phyloP scores from a whole-genome alignment of 129 eudicot species.

The Centella asiatica region DNA sequence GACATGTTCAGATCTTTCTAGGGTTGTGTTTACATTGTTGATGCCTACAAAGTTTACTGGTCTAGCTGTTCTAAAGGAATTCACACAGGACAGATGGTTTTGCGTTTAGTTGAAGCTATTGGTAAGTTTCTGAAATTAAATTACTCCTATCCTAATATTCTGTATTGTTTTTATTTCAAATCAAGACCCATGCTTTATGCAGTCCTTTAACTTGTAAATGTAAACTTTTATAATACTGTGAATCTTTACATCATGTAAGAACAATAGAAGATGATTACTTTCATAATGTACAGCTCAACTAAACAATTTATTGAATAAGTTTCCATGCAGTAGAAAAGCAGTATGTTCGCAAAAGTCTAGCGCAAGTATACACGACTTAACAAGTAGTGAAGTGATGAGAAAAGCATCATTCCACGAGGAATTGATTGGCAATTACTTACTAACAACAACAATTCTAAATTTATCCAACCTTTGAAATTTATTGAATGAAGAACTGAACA shows the following conservation, averaged over 20 bases:
- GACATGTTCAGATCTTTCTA: conserved; percentile 22
- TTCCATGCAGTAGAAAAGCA: background rate
- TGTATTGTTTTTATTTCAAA: background rate
- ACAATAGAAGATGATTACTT: background rate
- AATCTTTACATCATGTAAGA: background rate
- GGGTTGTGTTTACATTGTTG: conserved; percentile 90
- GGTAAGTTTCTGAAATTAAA: conserved; percentile 48
- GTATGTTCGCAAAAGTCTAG: no score
- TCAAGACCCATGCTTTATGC: background rate
- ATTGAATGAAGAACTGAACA: no score
- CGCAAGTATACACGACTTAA: no score
- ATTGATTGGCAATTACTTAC: no score
- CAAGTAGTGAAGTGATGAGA: no score
- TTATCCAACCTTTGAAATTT: no score
- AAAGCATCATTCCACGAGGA: no score
- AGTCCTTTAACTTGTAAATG: background rate
- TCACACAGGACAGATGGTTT: conserved; percentile 92
- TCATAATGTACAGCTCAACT: no score
- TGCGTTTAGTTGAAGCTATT: conserved; percentile 85
- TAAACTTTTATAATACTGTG: background rate
- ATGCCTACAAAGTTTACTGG: conserved; percentile 88
- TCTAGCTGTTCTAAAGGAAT: conserved; percentile 72
- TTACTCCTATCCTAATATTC: background rate
- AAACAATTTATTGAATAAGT: no score
- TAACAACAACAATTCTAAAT: no score